A percentile compares a stretch with the other conserved stretches of the same genome.
Evolutionary conservation across 1,284 basidiomycete genomes (phyloP).

Genomic region (Leccinum proximum): DNA sequence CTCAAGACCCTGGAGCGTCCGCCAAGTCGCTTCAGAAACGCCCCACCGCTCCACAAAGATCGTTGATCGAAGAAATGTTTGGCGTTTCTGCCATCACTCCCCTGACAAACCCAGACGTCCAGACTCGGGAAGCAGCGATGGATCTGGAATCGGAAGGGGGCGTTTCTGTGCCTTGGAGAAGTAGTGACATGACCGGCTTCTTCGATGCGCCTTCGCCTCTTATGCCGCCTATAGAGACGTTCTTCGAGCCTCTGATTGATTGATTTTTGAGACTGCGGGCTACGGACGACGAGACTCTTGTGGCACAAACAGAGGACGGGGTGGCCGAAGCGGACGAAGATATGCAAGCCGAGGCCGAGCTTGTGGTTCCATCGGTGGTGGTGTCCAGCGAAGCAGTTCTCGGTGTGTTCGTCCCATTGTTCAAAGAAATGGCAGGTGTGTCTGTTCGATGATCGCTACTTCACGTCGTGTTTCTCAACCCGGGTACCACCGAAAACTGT

Average conservation of each 20-base stretch:
- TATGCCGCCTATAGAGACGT: slow-evolving; percentile 70
- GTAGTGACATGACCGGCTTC: slow-evolving; percentile 42
- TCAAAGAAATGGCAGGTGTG: slow-evolving; percentile 27
- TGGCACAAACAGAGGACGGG: slow-evolving; percentile 20
- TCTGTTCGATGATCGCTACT: background rate
- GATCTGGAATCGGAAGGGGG: slow-evolving; percentile 19
- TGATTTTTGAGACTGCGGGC: slow-evolving; percentile 52
- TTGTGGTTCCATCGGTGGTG: slow-evolving; percentile 4
- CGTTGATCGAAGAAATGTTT: no score
- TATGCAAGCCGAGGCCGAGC: slow-evolving; percentile 37
- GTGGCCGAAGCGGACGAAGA: slow-evolving; percentile 40
- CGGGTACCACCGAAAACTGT: slow-evolving; percentile 12
- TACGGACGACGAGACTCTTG: slow-evolving; percentile 25
- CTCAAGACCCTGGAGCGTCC: no score
- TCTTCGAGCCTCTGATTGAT: slow-evolving; percentile 76
- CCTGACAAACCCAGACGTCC: background rate
- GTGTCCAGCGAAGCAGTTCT: slow-evolving; percentile 21
- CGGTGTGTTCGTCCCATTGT: slow-evolving; percentile 25
- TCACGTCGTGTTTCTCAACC: slow-evolving; percentile 5
- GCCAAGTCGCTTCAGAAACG: no score
- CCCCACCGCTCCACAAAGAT: no score
- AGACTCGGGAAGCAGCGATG: slow-evolving; percentile 15
- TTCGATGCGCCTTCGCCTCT: slow-evolving; percentile 80
- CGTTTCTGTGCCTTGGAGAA: slow-evolving; percentile 34
- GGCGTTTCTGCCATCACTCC: no score